Base-by-base conservation (phyloP, 441 rosid genomes). In the Isatis lusitanica region DNA sequence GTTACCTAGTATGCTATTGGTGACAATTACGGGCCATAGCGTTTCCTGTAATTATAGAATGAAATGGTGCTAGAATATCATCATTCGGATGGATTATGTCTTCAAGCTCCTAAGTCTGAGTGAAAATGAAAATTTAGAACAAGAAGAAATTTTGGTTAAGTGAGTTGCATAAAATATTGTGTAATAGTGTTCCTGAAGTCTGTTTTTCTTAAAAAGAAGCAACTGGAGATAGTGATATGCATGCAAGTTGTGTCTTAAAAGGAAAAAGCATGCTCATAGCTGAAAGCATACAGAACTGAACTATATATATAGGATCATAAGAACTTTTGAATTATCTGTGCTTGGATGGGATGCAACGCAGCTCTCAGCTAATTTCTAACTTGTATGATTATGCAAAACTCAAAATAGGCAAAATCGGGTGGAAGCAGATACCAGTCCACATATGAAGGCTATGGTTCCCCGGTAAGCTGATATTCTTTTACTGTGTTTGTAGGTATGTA, bases 401-500 rank as follows among this genome's bases (percentile, higher is more conserved):
- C 28, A 56, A 38, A 26, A 59, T 87, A 90, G 97, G 97, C 88
- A 74, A 90, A 79, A 64, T 69, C 92, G 46, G 68, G 82, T 48
- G 91, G 86, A 66, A 84, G 80, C 81, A 86, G 82, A 68, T 87
- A 77, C 81, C 85, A 87, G 1, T 80, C 93, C 8, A 63, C 85
- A 15, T 84, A 86, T 43, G 98, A 90, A 84, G 89, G 92, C 78
- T 55, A 71, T 61, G 81, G 93, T 74, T 90, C 91, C 73, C 94
- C 96, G 17, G 94, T 89, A 78, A 84, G 89, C 74, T 59, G 72
- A 59, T 28, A 46, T 61, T 21, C 13, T 26, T 70, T 59, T 64
- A 40, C 15, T 10, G 31, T 38, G 10, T 38, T 18, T 38, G 26
- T 33, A 1, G n/a, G 26, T 63, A 36, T 55, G 10, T 26, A 52